Base-by-base conservation (phyloP, 2,329 filamentous ascomycete genomes). In the Tolypocladium ovalisporum region DNA sequence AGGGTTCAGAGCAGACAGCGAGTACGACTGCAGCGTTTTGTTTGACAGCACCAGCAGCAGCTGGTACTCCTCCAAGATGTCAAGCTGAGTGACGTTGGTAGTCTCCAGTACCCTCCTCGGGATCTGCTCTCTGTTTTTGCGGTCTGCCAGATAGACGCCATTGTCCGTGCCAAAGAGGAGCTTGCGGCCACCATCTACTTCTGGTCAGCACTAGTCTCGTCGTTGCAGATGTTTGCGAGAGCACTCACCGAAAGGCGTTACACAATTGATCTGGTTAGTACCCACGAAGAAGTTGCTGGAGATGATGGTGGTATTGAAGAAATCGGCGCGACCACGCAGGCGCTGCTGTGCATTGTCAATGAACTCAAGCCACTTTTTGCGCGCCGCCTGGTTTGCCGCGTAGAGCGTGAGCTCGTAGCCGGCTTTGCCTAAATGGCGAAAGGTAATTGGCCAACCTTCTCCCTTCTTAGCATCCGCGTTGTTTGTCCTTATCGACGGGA, bases 321-420 rank as follows among this genome's bases (percentile, higher is more conserved):
- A 97, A 64, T 91, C 87, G 59, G 94, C 90, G 60, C 90, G 90
- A 34, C 92, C 87, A 62, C 91, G 84, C 58, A 99, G 79, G 61
- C 88, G 89, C 65, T 89, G 85, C 71, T 99, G 95, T 63, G 96
- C 91, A 54, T 85, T 82, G 67, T 96, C 90, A 65, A 99, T 97
- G 67, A 90, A 87, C 74, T 99, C 92, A 69, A 99, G 90, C 87
- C 94, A 99, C 73, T 97, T 99, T 71, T 93, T 90, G 58, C 94
- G 83, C 32, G 90, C 89, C 10, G 90, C 88, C 64, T 90, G 87
- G 59, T 90, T 95, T 12, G 87, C 85, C 52, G 91, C 93, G 71
- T 88, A 97, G 5, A 99, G 79, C 4, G 92, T 94, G 66, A 91
- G 77, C 70, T 97, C 93, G 68, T 97, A 99, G 36, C 93, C 94